Conservation (phyloP, 768 basidiomycete species). For the Cystobasidium tubakii region DNA sequence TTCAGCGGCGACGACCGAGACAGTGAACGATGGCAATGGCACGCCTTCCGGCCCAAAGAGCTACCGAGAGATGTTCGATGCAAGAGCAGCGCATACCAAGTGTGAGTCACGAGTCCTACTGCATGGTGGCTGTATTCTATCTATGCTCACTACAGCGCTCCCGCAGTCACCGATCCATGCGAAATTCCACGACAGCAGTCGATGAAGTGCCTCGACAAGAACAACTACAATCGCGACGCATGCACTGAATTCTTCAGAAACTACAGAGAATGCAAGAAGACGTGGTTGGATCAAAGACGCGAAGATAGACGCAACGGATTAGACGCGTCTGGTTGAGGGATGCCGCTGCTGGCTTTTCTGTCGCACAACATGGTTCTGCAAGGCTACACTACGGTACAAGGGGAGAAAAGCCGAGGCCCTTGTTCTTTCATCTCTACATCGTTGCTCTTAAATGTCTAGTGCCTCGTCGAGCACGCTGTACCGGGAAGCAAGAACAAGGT, state of each 20-base stretch:
- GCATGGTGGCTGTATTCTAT: not conserved
- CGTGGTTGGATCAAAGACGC: conserved; percentile 28
- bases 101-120: not conserved
- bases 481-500: too few species aligned
- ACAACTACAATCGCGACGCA: conserved; percentile 35
- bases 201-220: conserved; percentile 37
- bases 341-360: not conserved
- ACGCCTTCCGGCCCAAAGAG: not conserved
- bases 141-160: not conserved
- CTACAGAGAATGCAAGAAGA: conserved; percentile 37
- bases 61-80: conserved; percentile 29
- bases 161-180: conserved; percentile 31
- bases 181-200: conserved; percentile 33
- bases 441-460: too few species aligned
- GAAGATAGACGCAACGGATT: conserved; percentile 26
- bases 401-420: too few species aligned
- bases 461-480: too few species aligned
- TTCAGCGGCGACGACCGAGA: not conserved
- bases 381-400: too few species aligned
- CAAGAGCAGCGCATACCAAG: conserved; percentile 29
- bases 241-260: conserved; percentile 33
- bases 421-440: too few species aligned
- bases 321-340: conserved; percentile 13
- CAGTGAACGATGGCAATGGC: not conserved
- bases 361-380: too few species aligned